Base-by-base conservation (phyloP, 306 rosid species). In the Corylus americana region DNA sequence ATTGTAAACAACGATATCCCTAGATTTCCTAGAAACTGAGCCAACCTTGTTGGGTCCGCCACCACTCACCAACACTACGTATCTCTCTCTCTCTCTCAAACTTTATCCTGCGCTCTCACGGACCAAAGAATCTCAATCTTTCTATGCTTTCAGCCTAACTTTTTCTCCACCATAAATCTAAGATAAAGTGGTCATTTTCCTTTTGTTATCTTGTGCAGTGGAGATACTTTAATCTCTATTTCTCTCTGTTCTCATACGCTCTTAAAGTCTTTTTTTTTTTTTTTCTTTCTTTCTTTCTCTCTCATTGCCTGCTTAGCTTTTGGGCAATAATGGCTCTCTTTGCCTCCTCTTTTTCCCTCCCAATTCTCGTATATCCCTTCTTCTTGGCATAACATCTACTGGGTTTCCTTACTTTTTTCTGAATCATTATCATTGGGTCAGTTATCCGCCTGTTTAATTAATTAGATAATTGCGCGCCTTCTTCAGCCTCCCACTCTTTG, bases 71-170 rank as follows among this genome's bases (percentile, higher is more conserved):
- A 29, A 29, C 31, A 70, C 69, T 29, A 70, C 76, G n/a, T 18
- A 71, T 77, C 27, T 76, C 47, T 37, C 66, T 14, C 20, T 27
- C 70, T 49, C 20, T 57, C 27, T 76, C 47, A 71, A 73, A 20
- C 29, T 75, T 12, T 54, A 20, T 62, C 55, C 74, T 75, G 75
- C 64, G 53, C 45, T 53, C 39, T 79, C 92, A 85, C 87, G 87
- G 90, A 70, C 71, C 54, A 77, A 47, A 83, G 74, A 91, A 87
- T 87, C 97, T 83, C 67, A 59, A 79, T 75, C 84, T 76, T 76
- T 88, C 80, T 71, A 83, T 80, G 85, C 87, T 54, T 75, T 51
- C 70, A 58, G 73, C 53, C 79, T 22, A 74, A 76, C 58, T 68
- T 78, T 72, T 75, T 70, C 88, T 77, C 78, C 83, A 37, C 87